Conservation (phyloP, 805 yeast genomes). For the Sugiyamaella americana region DNA sequence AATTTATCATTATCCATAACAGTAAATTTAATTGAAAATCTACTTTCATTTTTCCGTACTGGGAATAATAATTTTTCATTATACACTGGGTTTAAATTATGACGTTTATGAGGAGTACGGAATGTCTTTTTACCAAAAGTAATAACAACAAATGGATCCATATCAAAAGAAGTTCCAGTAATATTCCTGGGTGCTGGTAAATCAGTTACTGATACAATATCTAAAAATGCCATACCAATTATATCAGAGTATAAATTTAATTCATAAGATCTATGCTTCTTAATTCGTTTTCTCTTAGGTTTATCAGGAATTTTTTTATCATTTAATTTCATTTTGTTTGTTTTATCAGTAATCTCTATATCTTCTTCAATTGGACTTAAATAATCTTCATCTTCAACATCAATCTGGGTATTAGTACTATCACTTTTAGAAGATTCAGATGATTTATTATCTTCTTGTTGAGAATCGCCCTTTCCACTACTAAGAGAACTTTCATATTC, state of each 20-base stretch:
- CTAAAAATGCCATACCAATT: constrained; percentile 69
- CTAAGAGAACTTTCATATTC: background rate
- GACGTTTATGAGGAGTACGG: constrained; percentile 78
- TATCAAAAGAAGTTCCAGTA: constrained; percentile 74
- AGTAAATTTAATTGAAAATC: constrained; percentile 60
- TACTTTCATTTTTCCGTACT: constrained; percentile 56
- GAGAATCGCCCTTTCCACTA: background rate
- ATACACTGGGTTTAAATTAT: constrained; percentile 74
- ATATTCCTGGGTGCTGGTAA: constrained; percentile 70
- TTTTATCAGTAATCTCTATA: background rate
- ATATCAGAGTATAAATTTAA: constrained; percentile 25
- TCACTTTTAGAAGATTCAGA: constrained; percentile 1
- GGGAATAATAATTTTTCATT: constrained; percentile 79
- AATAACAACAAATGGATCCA: constrained; percentile 94
- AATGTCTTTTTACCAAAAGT: constrained; percentile 85
- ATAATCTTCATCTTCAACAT: background rate
- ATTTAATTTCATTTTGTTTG: background rate
- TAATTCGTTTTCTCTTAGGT: background rate
- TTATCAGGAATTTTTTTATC: background rate
- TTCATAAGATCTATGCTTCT: constrained; percentile 16
- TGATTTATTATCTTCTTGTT: background rate
- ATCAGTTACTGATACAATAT: constrained; percentile 64
- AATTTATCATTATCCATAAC: constrained; percentile 81
- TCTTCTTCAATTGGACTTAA: background rate
- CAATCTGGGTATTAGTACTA: background rate